Conservation (phyloP, 192 early-diverging fungal genomes). For the Coemansia sp. region DNA sequence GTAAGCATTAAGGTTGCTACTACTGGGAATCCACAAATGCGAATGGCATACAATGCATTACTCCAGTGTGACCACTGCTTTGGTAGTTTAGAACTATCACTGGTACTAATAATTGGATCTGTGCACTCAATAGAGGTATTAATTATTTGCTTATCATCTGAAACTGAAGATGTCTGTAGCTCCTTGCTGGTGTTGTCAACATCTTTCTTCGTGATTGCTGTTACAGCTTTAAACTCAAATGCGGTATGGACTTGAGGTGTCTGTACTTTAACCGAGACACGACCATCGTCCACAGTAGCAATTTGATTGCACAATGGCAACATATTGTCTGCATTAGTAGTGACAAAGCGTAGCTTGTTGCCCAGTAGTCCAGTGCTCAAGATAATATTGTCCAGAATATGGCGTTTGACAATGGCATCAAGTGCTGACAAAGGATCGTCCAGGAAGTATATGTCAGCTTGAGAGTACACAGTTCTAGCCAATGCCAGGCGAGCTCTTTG, state of each 20-base stretch:
- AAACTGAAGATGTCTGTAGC: neutral
- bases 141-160: neutral
- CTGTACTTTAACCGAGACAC: slow-evolving; percentile 45
- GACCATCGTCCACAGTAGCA: slow-evolving; percentile 18
- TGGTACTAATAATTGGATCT: neutral
- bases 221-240: slow-evolving; percentile 13
- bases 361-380: slow-evolving; percentile 56
- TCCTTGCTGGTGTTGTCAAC: neutral
- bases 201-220: slow-evolving; percentile 15
- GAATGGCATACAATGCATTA: slow-evolving; percentile 53
- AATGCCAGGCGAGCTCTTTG: slow-evolving; percentile 69
- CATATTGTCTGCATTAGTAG: slow-evolving; percentile 46
- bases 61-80: slow-evolving; percentile 46
- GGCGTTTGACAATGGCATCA: slow-evolving; percentile 63
- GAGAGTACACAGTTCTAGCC: slow-evolving; percentile 66
- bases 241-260: slow-evolving; percentile 26
- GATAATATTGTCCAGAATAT: slow-evolving; percentile 66
- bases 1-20: neutral
- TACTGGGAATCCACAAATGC: neutral
- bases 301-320: slow-evolving; percentile 33
- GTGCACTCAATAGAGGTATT: neutral
- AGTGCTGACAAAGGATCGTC: slow-evolving; percentile 79
- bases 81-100: neutral
- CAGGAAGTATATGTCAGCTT: slow-evolving; percentile 68
- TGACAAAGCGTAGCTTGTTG: slow-evolving; percentile 53